phyloP scores from a whole-genome alignment of 306 rosid genomes.

The Casuarina cunninghamiana region DNA sequence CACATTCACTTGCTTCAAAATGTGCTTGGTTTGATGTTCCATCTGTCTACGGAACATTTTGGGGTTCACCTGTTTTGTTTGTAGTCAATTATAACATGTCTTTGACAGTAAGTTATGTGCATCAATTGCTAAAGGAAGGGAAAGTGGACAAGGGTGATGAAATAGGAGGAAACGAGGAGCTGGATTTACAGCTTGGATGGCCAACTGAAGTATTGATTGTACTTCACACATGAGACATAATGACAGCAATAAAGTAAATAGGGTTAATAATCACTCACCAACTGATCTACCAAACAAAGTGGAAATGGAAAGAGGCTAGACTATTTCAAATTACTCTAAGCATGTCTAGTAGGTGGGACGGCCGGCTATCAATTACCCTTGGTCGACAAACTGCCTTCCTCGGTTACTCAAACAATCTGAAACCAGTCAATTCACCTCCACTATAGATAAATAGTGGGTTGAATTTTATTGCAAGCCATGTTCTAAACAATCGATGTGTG shows the following conservation, averaged over 20 bases:
- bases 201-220: neutral
- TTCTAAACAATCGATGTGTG: no score
- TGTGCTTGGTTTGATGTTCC: no score
- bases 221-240: neutral
- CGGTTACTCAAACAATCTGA: no score
- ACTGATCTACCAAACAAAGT: neutral
- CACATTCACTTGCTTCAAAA: no score
- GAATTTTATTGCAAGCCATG: no score
- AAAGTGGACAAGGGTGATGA: no score
- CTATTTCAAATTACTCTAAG: neutral
- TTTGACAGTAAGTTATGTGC: neutral
- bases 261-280: neutral
- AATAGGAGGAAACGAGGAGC: neutral
- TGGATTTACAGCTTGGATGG: neutral
- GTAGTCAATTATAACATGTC: neutral
- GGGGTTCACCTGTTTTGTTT: neutral
- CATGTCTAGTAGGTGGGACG: no score
- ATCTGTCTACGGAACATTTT: no score
- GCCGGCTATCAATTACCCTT: no score
- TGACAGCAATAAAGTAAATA: neutral
- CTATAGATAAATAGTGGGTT: no score
- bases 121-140: neutral
- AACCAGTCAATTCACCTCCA: no score
- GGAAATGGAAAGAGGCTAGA: neutral
- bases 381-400: no score